These are phyloP conservation scores for Nigrospora osmanthi DNA, from an alignment of 2,329 filamentous ascomycete genomes.

Conservation along the genomic window DNA sequence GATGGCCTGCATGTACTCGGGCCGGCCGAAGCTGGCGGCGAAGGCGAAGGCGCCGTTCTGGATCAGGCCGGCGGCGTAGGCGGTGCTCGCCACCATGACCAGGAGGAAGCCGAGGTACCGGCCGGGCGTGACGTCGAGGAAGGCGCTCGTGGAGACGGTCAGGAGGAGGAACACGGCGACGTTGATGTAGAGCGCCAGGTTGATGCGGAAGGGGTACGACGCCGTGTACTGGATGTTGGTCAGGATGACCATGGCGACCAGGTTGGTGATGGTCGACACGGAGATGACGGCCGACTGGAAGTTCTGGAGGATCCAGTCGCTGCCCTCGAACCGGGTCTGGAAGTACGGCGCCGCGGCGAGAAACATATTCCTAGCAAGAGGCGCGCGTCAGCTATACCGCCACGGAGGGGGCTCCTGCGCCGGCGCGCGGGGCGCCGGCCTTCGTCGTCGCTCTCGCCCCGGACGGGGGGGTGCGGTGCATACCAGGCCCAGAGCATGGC, in stretches of 20 bases:
- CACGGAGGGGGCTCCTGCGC: not conserved
- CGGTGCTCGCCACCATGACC: constrained; percentile 70
- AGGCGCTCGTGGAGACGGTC: constrained; percentile 68
- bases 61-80: constrained; percentile 73
- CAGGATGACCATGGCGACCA: constrained; percentile 67
- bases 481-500: constrained; percentile 98
- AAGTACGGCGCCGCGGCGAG: constrained; percentile 93
- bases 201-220: constrained; percentile 83
- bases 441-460: not conserved
- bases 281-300: constrained; percentile 88
- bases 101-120: constrained; percentile 78
- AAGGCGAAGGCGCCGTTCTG: constrained; percentile 96
- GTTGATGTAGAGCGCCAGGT: constrained; percentile 67
- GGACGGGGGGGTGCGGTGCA: constrained; percentile 15
- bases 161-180: constrained; percentile 69
- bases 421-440: not conserved
- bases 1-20: constrained; percentile 90
- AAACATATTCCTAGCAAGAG: constrained; percentile 80
- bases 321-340: constrained; percentile 66
- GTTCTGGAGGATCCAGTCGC: constrained; percentile 65
- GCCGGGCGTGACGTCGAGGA: constrained; percentile 52
- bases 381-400: not conserved
- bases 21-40: constrained; percentile 73
- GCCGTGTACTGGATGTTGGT: constrained; percentile 74
- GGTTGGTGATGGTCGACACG: constrained; percentile 77